phyloP scores from a whole-genome alignment of 768 basidiomycete species.

The Phallus indusiatus region DNA sequence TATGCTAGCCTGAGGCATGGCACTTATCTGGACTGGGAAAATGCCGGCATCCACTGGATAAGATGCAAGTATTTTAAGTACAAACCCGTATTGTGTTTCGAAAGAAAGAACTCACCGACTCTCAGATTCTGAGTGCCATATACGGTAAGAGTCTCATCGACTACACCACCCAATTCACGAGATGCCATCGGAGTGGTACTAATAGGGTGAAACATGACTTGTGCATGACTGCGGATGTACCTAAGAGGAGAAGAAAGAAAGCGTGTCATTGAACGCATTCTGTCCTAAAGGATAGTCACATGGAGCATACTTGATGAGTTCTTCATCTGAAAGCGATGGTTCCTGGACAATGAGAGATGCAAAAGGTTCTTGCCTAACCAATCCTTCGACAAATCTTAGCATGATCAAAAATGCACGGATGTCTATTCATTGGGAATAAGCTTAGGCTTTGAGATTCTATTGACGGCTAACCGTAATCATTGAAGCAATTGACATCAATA shows the following conservation, averaged over 20 bases:
- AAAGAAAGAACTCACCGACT: slow-evolving; percentile 13
- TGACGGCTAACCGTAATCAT: not conserved
- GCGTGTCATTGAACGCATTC: not conserved
- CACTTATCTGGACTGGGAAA: not conserved
- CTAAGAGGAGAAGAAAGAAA: not conserved
- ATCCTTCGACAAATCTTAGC: not conserved
- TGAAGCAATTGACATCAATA: slow-evolving; percentile 31
- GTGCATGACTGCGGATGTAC: not conserved
- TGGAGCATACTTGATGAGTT: not conserved
- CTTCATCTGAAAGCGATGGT: not conserved
- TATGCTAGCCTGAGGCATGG: not conserved
- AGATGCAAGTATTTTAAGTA: not conserved
- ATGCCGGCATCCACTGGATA: not conserved
- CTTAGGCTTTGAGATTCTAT: not conserved
- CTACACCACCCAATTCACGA: slow-evolving; percentile 27
- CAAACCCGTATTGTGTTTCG: not conserved
- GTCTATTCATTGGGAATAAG: not conserved
- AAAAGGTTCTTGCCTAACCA: not conserved
- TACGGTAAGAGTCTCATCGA: slow-evolving; percentile 22
- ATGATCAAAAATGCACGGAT: not conserved
- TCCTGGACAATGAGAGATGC: not conserved
- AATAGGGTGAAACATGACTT: slow-evolving; percentile 14
- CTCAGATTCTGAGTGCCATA: slow-evolving; percentile 25
- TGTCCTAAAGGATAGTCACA: not conserved
- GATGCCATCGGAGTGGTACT: slow-evolving; percentile 34